Evolutionary conservation across 768 basidiomycete species (phyloP).

Genomic region (Pluteus cervinus): DNA sequence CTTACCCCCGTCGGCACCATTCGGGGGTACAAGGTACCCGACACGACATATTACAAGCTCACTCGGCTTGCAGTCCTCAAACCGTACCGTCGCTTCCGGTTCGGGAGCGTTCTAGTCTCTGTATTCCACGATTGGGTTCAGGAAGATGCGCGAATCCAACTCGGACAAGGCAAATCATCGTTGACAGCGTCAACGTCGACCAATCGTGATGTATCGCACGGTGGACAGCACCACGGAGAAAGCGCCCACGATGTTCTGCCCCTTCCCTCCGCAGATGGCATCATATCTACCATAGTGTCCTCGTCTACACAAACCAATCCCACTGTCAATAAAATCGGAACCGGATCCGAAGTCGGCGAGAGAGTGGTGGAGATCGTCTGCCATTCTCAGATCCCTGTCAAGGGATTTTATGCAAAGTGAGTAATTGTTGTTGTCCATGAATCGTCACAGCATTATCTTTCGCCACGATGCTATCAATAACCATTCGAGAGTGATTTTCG

Average conservation of each 20-base stretch:
- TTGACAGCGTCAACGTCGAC: too few relatives aligned
- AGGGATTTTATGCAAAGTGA: slow-evolving; percentile 74
- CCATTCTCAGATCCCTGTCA: slow-evolving; percentile 71
- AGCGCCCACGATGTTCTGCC: too few relatives aligned
- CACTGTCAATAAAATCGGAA: slow-evolving; percentile 9
- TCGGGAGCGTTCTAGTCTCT: slow-evolving; percentile 63
- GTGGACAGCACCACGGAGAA: too few relatives aligned
- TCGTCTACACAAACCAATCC: slow-evolving; percentile 8
- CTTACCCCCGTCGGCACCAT: slow-evolving; percentile 67
- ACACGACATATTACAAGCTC: slow-evolving; percentile 59
- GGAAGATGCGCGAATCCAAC: slow-evolving; percentile 32
- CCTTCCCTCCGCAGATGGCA: too few relatives aligned
- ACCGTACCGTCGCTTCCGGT: slow-evolving; percentile 53
- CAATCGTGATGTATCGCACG: too few relatives aligned
- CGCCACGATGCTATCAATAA: slow-evolving; percentile 8
- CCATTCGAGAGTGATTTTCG: too few relatives aligned
- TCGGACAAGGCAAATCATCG: too few relatives aligned
- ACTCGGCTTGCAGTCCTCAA: slow-evolving; percentile 64
- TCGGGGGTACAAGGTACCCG: slow-evolving; percentile 36
- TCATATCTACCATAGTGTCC: slow-evolving; percentile 9
- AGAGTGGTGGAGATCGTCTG: slow-evolving; percentile 44
- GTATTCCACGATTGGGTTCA: slow-evolving; percentile 55
- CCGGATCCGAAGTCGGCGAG: too few relatives aligned
- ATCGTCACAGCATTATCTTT: slow-evolving; percentile 27
- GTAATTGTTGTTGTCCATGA: slow-evolving; percentile 16